A percentile compares a stretch with the other conserved stretches of the same genome.
Conservation (phyloP, 176 grass and related monocot species). For the Phragmites australis region DNA sequence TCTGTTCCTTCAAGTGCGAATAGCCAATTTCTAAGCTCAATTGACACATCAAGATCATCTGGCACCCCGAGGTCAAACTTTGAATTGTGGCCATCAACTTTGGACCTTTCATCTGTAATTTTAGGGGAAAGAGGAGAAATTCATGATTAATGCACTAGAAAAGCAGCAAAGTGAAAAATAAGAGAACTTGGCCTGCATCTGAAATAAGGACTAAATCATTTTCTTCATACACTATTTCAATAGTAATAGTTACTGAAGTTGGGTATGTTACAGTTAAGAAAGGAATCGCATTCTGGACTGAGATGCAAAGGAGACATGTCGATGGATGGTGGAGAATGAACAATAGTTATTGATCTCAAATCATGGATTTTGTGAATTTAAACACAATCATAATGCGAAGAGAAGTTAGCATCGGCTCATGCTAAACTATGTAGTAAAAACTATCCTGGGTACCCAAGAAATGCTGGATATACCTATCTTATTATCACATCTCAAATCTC, state of each 20-base stretch:
- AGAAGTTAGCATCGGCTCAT: background rate
- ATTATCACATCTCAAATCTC: background rate
- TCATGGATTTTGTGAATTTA: background rate
- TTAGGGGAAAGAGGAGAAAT: background rate
- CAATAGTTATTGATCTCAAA: conserved; percentile 2
- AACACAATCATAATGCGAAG: conserved; percentile 4
- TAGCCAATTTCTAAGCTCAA: conserved; percentile 90
- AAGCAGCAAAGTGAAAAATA: conserved; percentile 26
- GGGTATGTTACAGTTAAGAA: conserved; percentile 26
- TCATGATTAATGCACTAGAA: conserved; percentile 32
- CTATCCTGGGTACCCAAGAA: conserved; percentile 8
- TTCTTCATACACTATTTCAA: conserved; percentile 15
- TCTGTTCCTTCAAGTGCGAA: conserved; percentile 95
- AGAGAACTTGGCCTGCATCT: background rate
- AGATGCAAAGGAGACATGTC: conserved; percentile 12
- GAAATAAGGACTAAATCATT: conserved; percentile 24
- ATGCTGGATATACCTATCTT: conserved; percentile 8
- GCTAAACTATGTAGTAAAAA: conserved; percentile 3
- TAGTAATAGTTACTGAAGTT: conserved; percentile 25
- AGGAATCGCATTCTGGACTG: background rate
- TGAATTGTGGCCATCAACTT: conserved; percentile 52
- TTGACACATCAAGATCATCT: conserved; percentile 87
- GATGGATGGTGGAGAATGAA: background rate
- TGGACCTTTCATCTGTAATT: conserved; percentile 49
- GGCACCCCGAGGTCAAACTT: conserved; percentile 86